Percentiles rank a stretch among this genome's conserved stretches.
Conservation (phyloP, 2,329 filamentous ascomycete species). For the Ophiostoma triangulosporum region DNA sequence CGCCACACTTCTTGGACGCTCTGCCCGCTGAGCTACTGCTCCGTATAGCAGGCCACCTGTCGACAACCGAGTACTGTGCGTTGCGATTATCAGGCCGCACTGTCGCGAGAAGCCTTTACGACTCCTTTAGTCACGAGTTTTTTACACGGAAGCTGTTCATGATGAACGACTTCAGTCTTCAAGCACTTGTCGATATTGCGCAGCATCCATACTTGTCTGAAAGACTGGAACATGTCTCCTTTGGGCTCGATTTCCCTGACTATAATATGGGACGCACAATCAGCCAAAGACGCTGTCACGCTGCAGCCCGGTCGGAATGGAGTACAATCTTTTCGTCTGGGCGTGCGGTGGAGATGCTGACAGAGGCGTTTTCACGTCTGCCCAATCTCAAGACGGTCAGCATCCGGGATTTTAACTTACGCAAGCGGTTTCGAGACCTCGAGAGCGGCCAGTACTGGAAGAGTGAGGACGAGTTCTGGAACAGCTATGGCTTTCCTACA, state of each 20-base stretch:
- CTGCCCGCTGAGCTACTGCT: slow-evolving; percentile 47
- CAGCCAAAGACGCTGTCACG: neutral
- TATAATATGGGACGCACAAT: neutral
- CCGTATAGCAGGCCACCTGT: slow-evolving; percentile 37
- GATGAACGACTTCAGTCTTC: slow-evolving; percentile 42
- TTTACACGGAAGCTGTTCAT: slow-evolving; percentile 55
- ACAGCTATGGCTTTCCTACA: slow-evolving; percentile 32
- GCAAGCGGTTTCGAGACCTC: slow-evolving; percentile 35
- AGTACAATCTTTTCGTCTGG: slow-evolving; percentile 28
- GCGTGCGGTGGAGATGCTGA: slow-evolving; percentile 37
- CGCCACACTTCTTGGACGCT: slow-evolving; percentile 10
- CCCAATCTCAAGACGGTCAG: slow-evolving; percentile 41
- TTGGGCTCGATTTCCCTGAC: slow-evolving; percentile 30
- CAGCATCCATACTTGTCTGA: slow-evolving; percentile 26
- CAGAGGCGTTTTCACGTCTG: slow-evolving; percentile 41
- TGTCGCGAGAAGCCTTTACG: slow-evolving; percentile 39
- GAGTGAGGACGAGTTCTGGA: slow-evolving; percentile 35
- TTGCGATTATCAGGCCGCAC: slow-evolving; percentile 42
- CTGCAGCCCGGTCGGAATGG: slow-evolving; percentile 14
- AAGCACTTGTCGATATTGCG: slow-evolving; percentile 40
- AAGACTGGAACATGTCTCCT: slow-evolving; percentile 33
- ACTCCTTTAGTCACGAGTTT: slow-evolving; percentile 46
- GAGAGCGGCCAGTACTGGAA: slow-evolving; percentile 11
- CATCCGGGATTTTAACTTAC: slow-evolving; percentile 44
- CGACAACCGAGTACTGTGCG: slow-evolving; percentile 39